Evolutionary conservation across 768 basidiomycete genomes (phyloP).

Genomic region (Leccinum longicurvipes): DNA sequence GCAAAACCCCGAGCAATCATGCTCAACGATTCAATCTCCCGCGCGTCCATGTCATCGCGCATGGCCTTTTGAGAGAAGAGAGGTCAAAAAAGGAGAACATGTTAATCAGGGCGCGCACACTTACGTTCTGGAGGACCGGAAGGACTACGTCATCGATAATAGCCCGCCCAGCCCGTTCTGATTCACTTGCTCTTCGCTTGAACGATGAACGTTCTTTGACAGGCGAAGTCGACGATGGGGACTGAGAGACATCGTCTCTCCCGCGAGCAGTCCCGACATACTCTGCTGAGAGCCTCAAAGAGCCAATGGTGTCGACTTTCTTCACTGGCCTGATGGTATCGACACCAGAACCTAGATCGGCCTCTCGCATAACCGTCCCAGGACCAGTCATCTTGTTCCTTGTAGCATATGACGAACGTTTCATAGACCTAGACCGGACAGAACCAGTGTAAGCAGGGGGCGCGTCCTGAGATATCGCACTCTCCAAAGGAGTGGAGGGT

Average conservation of each 20-base stretch:
- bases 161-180: slow-evolving; percentile 57
- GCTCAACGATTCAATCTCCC: slow-evolving; percentile 83
- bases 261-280: slow-evolving; percentile 70
- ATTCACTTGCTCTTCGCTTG: slow-evolving; percentile 52
- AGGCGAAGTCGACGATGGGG: slow-evolving; percentile 45
- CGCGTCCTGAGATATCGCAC: slow-evolving; percentile 44
- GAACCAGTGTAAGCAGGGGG: slow-evolving; percentile 77
- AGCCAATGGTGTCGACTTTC: slow-evolving; percentile 80
- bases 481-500: slow-evolving; percentile 34
- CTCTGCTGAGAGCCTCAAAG: slow-evolving; percentile 72
- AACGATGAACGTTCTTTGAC: slow-evolving; percentile 38
- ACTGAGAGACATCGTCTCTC: slow-evolving; percentile 46
- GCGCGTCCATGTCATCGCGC: slow-evolving; percentile 81
- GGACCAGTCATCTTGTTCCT: slow-evolving; percentile 57
- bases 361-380: slow-evolving; percentile 76
- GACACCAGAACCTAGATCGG: slow-evolving; percentile 82
- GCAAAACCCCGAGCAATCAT: slow-evolving; percentile 88
- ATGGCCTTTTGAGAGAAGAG: slow-evolving; percentile 47
- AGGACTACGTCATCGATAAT: slow-evolving; percentile 85
- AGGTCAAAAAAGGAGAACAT: neutral
- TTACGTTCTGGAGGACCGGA: slow-evolving; percentile 72
- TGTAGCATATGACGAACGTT: slow-evolving; percentile 78
- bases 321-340: slow-evolving; percentile 93
- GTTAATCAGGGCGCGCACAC: slow-evolving; percentile 28
- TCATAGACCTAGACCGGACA: slow-evolving; percentile 50